Evolutionary conservation across 2,329 filamentous ascomycete genomes (phyloP).

Genomic region (Dendrostoma leiphaemia): DNA sequence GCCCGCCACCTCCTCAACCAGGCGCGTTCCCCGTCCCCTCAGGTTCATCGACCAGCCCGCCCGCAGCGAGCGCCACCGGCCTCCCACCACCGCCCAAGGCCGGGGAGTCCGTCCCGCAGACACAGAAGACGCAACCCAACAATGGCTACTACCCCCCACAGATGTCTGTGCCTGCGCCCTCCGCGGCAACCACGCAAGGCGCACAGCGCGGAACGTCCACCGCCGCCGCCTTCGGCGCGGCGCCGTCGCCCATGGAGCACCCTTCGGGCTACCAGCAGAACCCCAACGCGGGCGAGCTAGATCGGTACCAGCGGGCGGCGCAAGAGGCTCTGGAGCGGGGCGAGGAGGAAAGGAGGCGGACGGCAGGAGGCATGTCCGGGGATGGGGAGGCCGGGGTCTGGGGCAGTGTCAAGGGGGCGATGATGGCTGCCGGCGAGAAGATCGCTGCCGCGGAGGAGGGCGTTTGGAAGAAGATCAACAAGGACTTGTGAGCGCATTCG

Average conservation of each 20-base stretch:
- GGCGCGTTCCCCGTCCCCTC: constrained; percentile 50
- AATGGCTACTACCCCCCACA: constrained; percentile 41
- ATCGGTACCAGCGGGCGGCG: constrained; percentile 43
- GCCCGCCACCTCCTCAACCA: constrained; percentile 56
- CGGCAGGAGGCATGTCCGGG: constrained; percentile 16
- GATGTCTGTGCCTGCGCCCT: constrained; percentile 50
- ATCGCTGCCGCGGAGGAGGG: constrained; percentile 58
- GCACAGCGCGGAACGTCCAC: constrained; percentile 35
- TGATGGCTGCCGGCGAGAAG: constrained; percentile 54
- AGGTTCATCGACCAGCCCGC: constrained; percentile 16
- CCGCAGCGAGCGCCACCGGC: constrained; percentile 19
- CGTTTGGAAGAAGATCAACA: constrained; percentile 64
- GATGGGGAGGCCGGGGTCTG: constrained; percentile 47
- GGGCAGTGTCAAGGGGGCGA: constrained; percentile 57
- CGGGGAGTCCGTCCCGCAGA: constrained; percentile 37
- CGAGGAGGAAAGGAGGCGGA: constrained; percentile 26
- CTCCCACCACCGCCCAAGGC: constrained; percentile 52
- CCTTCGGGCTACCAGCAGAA: constrained; percentile 59
- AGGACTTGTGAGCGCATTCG: constrained; percentile 37
- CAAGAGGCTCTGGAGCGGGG: constrained; percentile 33
- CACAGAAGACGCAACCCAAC: constrained; percentile 32
- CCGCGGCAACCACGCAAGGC: constrained; percentile 33
- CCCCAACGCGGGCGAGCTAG: constrained; percentile 49
- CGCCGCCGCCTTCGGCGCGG: constrained; percentile 26
- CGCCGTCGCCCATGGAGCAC: constrained; percentile 34